These are phyloP conservation scores for Candida sp. DNA, from an alignment of 1,139 yeast species.

Conservation along the genomic window DNA sequence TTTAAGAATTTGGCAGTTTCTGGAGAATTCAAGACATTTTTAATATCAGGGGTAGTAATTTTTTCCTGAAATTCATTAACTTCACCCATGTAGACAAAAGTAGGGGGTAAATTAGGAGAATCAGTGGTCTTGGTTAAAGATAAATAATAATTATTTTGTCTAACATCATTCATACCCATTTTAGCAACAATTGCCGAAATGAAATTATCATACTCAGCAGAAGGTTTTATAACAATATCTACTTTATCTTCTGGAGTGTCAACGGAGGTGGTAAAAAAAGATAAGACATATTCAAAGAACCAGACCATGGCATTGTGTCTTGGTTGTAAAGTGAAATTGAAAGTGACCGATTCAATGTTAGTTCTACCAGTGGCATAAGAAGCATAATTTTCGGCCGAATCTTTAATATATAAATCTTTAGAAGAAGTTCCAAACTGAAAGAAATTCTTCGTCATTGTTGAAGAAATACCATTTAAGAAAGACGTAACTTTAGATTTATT, in stretches of 20 bases:
- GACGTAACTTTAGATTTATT: slow-evolving; percentile 55
- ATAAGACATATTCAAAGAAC: slow-evolving; percentile 51
- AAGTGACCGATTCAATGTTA: slow-evolving; percentile 61
- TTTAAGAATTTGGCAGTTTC: slow-evolving; percentile 55
- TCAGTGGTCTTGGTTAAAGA: slow-evolving; percentile 82
- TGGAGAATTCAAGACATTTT: slow-evolving; percentile 44
- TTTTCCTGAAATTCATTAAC: slow-evolving; percentile 74
- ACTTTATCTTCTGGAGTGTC: slow-evolving; percentile 58
- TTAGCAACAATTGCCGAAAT: slow-evolving; percentile 85
- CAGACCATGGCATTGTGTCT: slow-evolving; percentile 78
- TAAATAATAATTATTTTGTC: slow-evolving; percentile 76
- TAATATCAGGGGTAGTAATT: slow-evolving; percentile 48
- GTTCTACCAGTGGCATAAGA: slow-evolving; percentile 89
- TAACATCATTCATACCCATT: slow-evolving; percentile 71
- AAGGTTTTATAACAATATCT: slow-evolving; percentile 60
- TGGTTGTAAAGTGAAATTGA: slow-evolving; percentile 64
- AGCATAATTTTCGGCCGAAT: slow-evolving; percentile 67
- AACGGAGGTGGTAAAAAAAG: slow-evolving; percentile 51
- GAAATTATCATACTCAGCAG: slow-evolving; percentile 59
- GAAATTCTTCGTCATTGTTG: slow-evolving; percentile 60
- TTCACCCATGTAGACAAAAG: slow-evolving; percentile 89
- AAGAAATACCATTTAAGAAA: slow-evolving; percentile 44
- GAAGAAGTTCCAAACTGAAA: slow-evolving; percentile 73
- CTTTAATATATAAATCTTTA: slow-evolving; percentile 53
- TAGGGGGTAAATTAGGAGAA: slow-evolving; percentile 64